Conservation (phyloP, 306 rosid genomes). For the Ziziphus jujuba region DNA sequence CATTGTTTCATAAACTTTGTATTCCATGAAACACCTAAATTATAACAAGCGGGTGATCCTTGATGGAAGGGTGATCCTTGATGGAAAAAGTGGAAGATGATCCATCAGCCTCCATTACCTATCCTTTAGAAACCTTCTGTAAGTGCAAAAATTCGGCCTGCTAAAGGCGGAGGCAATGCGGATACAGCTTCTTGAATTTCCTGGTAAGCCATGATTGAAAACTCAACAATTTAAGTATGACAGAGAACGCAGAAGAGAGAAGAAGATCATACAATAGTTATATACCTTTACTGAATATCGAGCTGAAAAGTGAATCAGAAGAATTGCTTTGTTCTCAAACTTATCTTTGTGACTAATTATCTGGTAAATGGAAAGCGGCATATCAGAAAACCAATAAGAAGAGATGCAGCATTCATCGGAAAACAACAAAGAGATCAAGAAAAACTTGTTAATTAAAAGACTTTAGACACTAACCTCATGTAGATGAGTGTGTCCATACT, state of each 20-base stretch:
- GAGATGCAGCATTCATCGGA: conserved; percentile 2
- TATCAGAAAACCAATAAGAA: conserved; percentile 1
- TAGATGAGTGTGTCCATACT: conserved; percentile 84
- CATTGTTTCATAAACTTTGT: no score
- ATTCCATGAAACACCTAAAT: no score
- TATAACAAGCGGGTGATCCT: no score
- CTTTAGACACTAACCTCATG: conserved; percentile 54
- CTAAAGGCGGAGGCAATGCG: conserved; percentile 57
- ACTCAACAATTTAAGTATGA: neutral
- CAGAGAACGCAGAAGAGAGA: neutral
- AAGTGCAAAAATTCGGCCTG: conserved; percentile 73
- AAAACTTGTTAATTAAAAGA: neutral
- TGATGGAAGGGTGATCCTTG: no score
- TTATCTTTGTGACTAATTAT: conserved; percentile 61
- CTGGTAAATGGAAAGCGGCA: conserved; percentile 41
- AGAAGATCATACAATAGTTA: neutral
- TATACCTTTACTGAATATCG: conserved; percentile 64
- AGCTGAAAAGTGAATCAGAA: conserved; percentile 91
- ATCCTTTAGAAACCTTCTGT: conserved; percentile 72
- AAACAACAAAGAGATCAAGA: neutral
- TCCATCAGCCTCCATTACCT: neutral
- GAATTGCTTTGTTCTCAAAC: conserved; percentile 78
- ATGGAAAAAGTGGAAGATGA: no score
- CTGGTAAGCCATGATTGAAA: conserved; percentile 36
- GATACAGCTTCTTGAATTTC: conserved; percentile 78